Evolutionary conservation across 2,329 filamentous ascomycete genomes (phyloP).

Genomic region (Fusarium sp.): DNA sequence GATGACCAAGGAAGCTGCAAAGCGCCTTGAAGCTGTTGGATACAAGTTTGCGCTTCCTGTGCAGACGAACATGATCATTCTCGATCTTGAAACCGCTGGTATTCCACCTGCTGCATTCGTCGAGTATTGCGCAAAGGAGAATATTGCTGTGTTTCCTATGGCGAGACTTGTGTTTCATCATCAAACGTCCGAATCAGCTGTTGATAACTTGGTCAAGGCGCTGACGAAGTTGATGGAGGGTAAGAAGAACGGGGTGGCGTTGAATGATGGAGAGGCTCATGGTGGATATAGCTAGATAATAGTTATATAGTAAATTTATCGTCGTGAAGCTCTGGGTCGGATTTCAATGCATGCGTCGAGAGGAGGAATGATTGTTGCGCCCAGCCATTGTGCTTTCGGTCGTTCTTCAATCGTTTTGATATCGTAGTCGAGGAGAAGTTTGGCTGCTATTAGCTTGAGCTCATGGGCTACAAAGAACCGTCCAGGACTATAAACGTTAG

Average conservation of each 20-base stretch:
- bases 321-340: slow-evolving; percentile 21
- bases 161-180: slow-evolving; percentile 36
- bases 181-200: slow-evolving; percentile 30
- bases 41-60: slow-evolving; percentile 43
- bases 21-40: slow-evolving; percentile 21
- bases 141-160: slow-evolving; percentile 28
- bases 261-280: slow-evolving; percentile 10
- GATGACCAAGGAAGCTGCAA: slow-evolving; percentile 32
- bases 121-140: slow-evolving; percentile 28
- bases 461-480: slow-evolving; percentile 68
- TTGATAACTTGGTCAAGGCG: slow-evolving; percentile 23
- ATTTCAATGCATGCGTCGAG: slow-evolving; percentile 45
- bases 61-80: slow-evolving; percentile 45
- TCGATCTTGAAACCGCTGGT: slow-evolving; percentile 32
- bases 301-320: not conserved
- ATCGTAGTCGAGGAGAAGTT: slow-evolving; percentile 65
- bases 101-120: slow-evolving; percentile 40
- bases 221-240: slow-evolving; percentile 27
- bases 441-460: slow-evolving; percentile 64
- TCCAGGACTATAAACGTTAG: slow-evolving; percentile 54
- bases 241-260: slow-evolving; percentile 6
- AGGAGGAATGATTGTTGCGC: slow-evolving; percentile 53
- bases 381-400: slow-evolving; percentile 58
- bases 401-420: slow-evolving; percentile 54
- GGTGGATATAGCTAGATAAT: slow-evolving; percentile 22